These are phyloP conservation scores for Colletotrichum magnum DNA, from an alignment of 2,329 filamentous ascomycete species.

Conservation along the genomic window DNA sequence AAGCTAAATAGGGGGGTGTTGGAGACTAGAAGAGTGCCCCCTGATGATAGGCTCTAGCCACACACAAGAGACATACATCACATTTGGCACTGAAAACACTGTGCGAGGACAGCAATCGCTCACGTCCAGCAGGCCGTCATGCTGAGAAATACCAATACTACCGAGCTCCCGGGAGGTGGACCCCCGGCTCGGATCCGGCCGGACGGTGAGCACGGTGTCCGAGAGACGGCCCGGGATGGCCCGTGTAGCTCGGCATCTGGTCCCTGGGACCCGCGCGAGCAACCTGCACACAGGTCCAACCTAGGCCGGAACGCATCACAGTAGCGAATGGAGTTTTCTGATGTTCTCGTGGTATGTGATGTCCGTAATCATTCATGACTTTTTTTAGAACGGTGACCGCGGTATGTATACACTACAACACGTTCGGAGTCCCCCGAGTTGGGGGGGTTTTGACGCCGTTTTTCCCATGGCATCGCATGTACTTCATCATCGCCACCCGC, in stretches of 20 bases:
- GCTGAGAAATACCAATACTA: not conserved
- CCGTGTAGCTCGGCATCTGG: not conserved
- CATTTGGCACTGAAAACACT: no score
- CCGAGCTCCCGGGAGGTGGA: not conserved
- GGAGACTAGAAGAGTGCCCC: no score
- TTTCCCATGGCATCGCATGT: conserved; percentile 30
- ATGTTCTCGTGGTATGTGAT: not conserved
- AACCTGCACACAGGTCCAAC: not conserved
- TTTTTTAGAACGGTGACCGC: conserved; percentile 31
- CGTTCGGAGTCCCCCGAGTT: conserved; percentile 39
- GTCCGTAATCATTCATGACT: conserved; percentile 41
- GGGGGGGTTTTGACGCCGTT: conserved; percentile 5
- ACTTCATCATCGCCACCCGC: conserved; percentile 26
- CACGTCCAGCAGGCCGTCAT: not conserved
- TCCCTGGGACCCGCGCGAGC: not conserved
- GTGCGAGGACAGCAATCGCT: no score
- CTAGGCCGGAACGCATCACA: not conserved
- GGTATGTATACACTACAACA: conserved; percentile 38
- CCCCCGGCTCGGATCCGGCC: not conserved
- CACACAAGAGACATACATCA: no score
- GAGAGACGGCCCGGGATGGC: not conserved
- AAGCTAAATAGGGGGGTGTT: no score
- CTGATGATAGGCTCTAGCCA: no score
- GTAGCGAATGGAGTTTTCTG: not conserved
- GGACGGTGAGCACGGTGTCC: not conserved